phyloP scores from a whole-genome alignment of 73 alveolate species.

The Blepharisma stoltei region DNA sequence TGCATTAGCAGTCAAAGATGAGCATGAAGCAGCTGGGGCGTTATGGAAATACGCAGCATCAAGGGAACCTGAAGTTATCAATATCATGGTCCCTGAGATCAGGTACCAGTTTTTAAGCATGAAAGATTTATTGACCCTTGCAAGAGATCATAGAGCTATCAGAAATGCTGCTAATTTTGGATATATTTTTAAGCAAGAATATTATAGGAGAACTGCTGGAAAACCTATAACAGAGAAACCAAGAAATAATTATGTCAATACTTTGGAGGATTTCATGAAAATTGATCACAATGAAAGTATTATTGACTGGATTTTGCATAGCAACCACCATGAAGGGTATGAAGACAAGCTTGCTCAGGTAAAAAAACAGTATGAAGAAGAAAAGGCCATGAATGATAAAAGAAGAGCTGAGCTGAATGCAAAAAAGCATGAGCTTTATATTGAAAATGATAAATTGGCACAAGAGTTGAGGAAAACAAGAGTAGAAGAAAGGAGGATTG shows the following conservation, averaged over 20 bases:
- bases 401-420: conserved; percentile 1
- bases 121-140: conserved; percentile 4
- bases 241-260: background rate
- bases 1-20: background rate
- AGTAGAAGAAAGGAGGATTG: too few relatives aligned
- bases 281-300: background rate
- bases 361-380: background rate
- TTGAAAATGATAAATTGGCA: too few relatives aligned
- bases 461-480: too few relatives aligned
- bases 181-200: conserved; percentile 6
- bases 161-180: background rate
- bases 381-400: background rate
- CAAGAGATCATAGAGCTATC: conserved; percentile 22
- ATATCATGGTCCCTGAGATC: background rate
- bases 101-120: background rate
- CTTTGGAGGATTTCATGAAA: background rate
- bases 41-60: conserved; percentile 8
- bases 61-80: background rate
- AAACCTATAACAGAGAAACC: background rate
- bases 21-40: conserved; percentile 22
- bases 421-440: background rate
- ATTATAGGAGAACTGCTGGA: background rate
- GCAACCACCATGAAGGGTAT: conserved; percentile 14
- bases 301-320: conserved; percentile 12
- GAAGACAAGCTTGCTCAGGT: background rate